phyloP scores from a whole-genome alignment of 495 filamentous ascomycete genomes.

The Aspergillus ellipticus region DNA sequence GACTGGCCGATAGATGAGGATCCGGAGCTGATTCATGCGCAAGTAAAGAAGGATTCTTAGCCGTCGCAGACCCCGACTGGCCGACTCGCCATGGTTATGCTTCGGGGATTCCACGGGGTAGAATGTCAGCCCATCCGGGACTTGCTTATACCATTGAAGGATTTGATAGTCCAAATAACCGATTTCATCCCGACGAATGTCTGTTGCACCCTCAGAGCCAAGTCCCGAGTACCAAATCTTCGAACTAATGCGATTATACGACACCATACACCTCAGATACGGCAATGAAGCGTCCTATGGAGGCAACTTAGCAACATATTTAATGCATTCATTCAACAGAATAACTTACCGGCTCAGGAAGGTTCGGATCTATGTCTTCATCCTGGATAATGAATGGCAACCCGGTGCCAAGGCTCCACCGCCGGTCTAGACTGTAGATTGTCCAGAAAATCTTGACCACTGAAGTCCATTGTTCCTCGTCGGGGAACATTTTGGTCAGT shows the following conservation, averaged over 20 bases:
- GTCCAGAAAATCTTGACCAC: constrained; percentile 74
- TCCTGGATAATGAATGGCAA: constrained; percentile 80
- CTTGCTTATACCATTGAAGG: constrained; percentile 70
- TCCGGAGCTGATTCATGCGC: constrained; percentile 78
- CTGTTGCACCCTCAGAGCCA: constrained; percentile 47
- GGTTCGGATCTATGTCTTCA: constrained; percentile 72
- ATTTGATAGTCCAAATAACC: constrained; percentile 74
- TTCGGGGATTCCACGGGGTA: constrained; percentile 49
- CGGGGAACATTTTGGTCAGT: constrained; percentile 59
- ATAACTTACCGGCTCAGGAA: constrained; percentile 69
- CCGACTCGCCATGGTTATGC: constrained; percentile 35
- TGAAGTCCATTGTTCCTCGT: constrained; percentile 55
- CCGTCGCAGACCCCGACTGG: constrained; percentile 45
- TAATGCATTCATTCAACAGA: neutral
- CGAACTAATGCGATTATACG: constrained; percentile 69
- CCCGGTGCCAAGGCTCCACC: constrained; percentile 80
- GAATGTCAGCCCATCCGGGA: constrained; percentile 57
- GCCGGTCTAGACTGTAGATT: constrained; percentile 71
- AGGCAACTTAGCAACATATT: constrained; percentile 8
- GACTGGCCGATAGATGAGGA: constrained; percentile 76
- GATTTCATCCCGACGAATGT: constrained; percentile 60
- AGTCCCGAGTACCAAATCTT: constrained; percentile 70
- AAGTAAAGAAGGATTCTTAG: constrained; percentile 58
- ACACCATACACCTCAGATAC: constrained; percentile 74
- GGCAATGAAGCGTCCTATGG: constrained; percentile 60